Base-by-base conservation (phyloP, 305 asterid species). In the Salvia sclarea region DNA sequence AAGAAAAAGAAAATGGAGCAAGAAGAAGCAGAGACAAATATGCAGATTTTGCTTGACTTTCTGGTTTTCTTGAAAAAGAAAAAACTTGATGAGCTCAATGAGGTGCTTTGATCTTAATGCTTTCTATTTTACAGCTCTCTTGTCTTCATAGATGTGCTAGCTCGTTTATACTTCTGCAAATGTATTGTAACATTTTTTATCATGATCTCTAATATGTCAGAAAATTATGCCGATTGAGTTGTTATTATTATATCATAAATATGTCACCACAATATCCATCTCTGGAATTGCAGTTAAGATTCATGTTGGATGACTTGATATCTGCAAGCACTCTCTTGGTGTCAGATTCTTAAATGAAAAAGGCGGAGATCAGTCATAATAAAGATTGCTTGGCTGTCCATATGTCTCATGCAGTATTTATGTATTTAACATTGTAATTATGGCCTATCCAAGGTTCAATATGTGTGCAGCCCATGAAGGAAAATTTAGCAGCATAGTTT, bases 1-100 rank as follows among this genome's bases (percentile, higher is more conserved):
- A 90, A 82, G 88, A 92, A 86, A 88, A 85, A 76, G 59, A 90
- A 90, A 73, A 81, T 90, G 90, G 98, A 90, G 86, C 96, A 84
- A 72, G 94, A 90, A 81, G 96, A 90, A 83, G 87, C 95, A 69
- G 98, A 88, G 80, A 76, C 90, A 63, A 86, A 92, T 78, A 76
- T 92, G 59, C 89, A 80, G 79, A 83, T 84, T 78, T 76, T 90
- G 83, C 84, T 81, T 4, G 95, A 90, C 49, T 92, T 92, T 76
- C 81, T 92, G 83, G 81, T 69, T 7, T 75, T 86, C 74, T 73
- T 92, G 82, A 85, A 76, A 80, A 88, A 81, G 83, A 88, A 84
- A 81, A 90, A 90, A 78, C 75, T 81, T 58, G 90, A 90, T 21
- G 97, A 90, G 77, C 94, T 90, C 70, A 84, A 81, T 69, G 96